These are phyloP conservation scores for Albophoma yamanashiensis DNA, from an alignment of 2,329 filamentous ascomycete species.

Conservation along the genomic window DNA sequence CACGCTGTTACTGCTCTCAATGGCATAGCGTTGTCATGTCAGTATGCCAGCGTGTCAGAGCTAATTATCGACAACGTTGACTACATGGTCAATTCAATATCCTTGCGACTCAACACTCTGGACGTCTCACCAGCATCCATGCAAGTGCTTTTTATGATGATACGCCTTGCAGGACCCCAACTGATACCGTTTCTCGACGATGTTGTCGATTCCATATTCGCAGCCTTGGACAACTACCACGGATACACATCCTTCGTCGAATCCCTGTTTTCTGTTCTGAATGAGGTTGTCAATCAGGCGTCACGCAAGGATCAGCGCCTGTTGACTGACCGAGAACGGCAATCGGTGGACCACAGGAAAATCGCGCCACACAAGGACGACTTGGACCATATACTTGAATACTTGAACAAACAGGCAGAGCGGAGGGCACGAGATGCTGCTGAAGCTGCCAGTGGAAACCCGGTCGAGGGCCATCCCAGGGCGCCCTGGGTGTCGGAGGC, in stretches of 20 bases:
- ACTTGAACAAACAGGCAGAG: slow-evolving; percentile 48
- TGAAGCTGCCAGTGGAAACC: slow-evolving; percentile 20
- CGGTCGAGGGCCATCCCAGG: slow-evolving; percentile 18
- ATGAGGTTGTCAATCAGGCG: slow-evolving; percentile 75
- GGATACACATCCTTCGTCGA: slow-evolving; percentile 84
- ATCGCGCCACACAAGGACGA: slow-evolving; percentile 17
- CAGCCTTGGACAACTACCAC: slow-evolving; percentile 87
- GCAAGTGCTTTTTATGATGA: slow-evolving; percentile 89
- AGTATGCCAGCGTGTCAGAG: slow-evolving; percentile 62
- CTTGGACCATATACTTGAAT: slow-evolving; percentile 36
- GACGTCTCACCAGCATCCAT: slow-evolving; percentile 87
- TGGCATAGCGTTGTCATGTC: slow-evolving; percentile 62
- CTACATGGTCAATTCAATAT: slow-evolving; percentile 91
- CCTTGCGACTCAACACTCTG: slow-evolving; percentile 79
- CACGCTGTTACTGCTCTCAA: slow-evolving; percentile 82
- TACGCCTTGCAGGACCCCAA: slow-evolving; percentile 69
- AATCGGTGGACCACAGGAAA: slow-evolving; percentile 32
- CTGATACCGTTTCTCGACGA: slow-evolving; percentile 87
- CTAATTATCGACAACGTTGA: slow-evolving; percentile 87
- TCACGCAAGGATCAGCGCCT: slow-evolving; percentile 45
- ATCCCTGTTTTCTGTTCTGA: slow-evolving; percentile 70
- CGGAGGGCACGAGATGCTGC: slow-evolving; percentile 21
- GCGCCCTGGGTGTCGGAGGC: slow-evolving; percentile 25
- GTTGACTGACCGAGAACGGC: slow-evolving; percentile 27
- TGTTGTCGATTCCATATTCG: slow-evolving; percentile 81